Evolutionary conservation across 495 filamentous ascomycete species (phyloP).

Genomic region (Neurospora tetraspora): DNA sequence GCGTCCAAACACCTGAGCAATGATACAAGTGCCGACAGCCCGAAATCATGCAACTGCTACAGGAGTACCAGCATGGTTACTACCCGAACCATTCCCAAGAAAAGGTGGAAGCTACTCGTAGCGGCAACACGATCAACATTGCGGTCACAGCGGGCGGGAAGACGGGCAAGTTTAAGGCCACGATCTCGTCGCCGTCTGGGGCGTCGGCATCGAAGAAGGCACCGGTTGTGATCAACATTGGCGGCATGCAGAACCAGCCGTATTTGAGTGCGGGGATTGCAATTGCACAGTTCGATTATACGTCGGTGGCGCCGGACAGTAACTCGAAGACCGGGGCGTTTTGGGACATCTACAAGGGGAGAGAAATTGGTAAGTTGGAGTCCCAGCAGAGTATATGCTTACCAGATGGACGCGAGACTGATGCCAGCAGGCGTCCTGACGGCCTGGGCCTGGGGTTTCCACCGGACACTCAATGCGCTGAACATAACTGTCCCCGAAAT

Average conservation of each 20-base stretch:
- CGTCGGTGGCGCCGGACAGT: constrained; percentile 39
- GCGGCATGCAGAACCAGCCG: constrained; percentile 42
- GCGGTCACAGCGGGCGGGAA: constrained; percentile 37
- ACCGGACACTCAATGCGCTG: constrained; percentile 41
- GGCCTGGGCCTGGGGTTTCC: constrained; percentile 47
- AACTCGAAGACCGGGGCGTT: constrained; percentile 42
- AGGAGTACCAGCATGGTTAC: constrained; percentile 47
- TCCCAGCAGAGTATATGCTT: not conserved
- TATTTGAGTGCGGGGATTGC: constrained; percentile 42
- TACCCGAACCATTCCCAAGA: constrained; percentile 43
- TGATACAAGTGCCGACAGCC: constrained; percentile 44
- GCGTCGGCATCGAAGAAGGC: constrained; percentile 28
- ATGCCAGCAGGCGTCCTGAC: constrained; percentile 31
- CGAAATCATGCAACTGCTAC: constrained; percentile 41
- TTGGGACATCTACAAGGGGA: constrained; percentile 42
- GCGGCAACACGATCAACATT: constrained; percentile 38
- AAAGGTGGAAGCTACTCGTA: constrained; percentile 40
- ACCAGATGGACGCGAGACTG: not conserved
- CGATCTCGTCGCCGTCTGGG: constrained; percentile 31
- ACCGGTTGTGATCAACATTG: constrained; percentile 45
- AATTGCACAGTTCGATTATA: constrained; percentile 42
- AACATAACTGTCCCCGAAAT: constrained; percentile 40
- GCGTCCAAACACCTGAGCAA: constrained; percentile 35
- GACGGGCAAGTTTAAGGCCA: constrained; percentile 35
- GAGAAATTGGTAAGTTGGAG: constrained; percentile 35